A percentile compares a stretch with the other conserved stretches of the same genome.
Evolutionary conservation across 495 filamentous ascomycete genomes (phyloP).

Genomic region (Echria macrotheca): DNA sequence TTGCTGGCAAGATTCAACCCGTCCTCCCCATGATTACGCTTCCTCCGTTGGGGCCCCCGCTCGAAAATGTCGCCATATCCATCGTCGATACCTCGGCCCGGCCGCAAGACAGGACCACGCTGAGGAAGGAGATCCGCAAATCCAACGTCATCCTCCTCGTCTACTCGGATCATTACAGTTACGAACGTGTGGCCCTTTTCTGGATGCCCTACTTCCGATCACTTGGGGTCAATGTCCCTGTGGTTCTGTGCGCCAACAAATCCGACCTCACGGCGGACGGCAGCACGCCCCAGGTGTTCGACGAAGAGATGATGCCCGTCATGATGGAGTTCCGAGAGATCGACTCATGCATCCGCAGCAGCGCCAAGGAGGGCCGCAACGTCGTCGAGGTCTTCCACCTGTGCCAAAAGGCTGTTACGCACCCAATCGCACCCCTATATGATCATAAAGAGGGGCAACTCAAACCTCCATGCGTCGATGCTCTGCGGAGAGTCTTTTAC

Average conservation of each 20-base stretch:
- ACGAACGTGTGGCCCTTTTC: conserved; percentile 93
- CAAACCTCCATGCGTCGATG: conserved; percentile 82
- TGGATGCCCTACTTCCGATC: conserved; percentile 98
- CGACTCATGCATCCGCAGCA: conserved; percentile 92
- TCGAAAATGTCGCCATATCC: conserved; percentile 90
- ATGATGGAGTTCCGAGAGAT: conserved; percentile 99
- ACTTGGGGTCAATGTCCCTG: conserved; percentile 95
- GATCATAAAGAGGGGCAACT: conserved; percentile 88
- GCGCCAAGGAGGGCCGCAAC: conserved; percentile 90
- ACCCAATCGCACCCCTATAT: conserved; percentile 92
- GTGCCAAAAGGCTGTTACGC: conserved; percentile 97
- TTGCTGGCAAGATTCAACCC: conserved; percentile 87
- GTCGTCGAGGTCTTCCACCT: conserved; percentile 96
- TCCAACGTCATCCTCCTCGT: conserved; percentile 96
- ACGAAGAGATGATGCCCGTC: conserved; percentile 96
- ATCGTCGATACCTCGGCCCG: conserved; percentile 96
- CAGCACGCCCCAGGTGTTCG: conserved; percentile 72
- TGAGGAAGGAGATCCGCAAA: conserved; percentile 91
- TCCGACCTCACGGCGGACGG: conserved; percentile 65
- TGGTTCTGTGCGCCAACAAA: conserved; percentile 96
- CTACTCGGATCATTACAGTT: conserved; percentile 97
- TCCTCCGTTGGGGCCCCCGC: conserved; percentile 78
- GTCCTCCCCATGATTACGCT: conserved; percentile 92
- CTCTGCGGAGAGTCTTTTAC: conserved; percentile 86
- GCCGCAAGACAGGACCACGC: conserved; percentile 80